Conservation (phyloP, 257 asterid species). For the Solanum tarapatanum region DNA sequence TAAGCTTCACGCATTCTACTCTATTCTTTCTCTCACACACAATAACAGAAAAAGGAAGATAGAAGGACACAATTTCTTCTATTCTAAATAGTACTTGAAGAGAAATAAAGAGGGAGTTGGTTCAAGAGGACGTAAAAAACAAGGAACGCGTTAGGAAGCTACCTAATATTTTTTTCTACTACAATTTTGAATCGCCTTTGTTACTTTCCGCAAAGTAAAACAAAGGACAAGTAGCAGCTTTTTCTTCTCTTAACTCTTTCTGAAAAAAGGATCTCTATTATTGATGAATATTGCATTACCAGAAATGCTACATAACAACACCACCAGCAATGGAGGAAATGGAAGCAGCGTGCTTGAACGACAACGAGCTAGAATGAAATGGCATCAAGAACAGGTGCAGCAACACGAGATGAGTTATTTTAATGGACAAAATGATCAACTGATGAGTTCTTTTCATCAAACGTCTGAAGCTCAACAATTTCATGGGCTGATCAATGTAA, state of each 20-base stretch:
- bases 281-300: constrained; percentile 26
- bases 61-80: background rate
- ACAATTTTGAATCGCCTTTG: constrained; percentile 1
- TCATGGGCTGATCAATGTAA: constrained; percentile 3
- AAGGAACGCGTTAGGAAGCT: constrained; percentile 14
- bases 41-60: background rate
- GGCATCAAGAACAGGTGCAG: constrained; percentile 34
- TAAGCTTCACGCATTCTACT: background rate
- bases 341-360: constrained; percentile 30
- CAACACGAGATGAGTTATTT: constrained; percentile 15
- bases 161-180: constrained; percentile 11
- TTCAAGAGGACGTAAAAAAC: constrained; percentile 14
- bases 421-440: constrained; percentile 9
- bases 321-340: background rate
- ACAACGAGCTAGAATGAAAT: constrained; percentile 28
- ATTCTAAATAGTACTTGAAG: background rate
- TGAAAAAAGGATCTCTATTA: background rate
- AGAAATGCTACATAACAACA: constrained; percentile 30
- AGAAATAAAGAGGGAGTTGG: background rate
- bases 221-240: background rate
- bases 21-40: background rate
- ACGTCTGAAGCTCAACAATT: constrained; percentile 13
- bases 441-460: constrained; percentile 1
- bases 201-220: constrained; percentile 15
- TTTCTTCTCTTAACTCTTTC: background rate